phyloP scores from a whole-genome alignment of 139 green algal species.

The Eudorina sp. region DNA sequence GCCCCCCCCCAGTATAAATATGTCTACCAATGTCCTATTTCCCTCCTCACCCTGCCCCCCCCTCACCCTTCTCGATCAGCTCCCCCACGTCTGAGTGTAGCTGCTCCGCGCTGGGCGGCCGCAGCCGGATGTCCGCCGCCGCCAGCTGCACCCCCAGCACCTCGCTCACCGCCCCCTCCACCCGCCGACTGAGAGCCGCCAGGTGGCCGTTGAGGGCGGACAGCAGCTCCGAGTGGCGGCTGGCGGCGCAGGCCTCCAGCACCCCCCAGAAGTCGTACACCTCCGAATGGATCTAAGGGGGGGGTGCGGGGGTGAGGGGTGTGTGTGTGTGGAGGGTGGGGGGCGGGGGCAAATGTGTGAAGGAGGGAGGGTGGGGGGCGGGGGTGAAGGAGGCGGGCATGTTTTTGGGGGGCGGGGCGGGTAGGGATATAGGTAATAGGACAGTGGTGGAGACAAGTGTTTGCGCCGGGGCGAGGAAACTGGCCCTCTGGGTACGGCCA shows the following conservation, averaged over 20 bases:
- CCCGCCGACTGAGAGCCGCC: slow-evolving; percentile 52
- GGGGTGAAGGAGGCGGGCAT: too few relatives aligned
- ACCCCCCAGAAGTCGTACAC: slow-evolving; percentile 77
- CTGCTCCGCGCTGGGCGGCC: slow-evolving; percentile 64
- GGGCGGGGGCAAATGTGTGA: too few relatives aligned
- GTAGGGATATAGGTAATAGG: too few relatives aligned
- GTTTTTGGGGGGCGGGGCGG: too few relatives aligned
- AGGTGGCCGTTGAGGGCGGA: slow-evolving; percentile 72
- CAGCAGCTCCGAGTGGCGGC: slow-evolving; percentile 71
- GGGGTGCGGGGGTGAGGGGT: too few relatives aligned
- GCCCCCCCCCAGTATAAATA: too few relatives aligned
- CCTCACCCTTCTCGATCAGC: slow-evolving; percentile 70
- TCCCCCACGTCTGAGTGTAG: slow-evolving; percentile 78
- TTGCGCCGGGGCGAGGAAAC: too few relatives aligned
- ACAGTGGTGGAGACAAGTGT: too few relatives aligned
- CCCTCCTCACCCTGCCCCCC: not conserved
- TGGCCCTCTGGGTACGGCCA: too few relatives aligned
- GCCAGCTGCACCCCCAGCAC: slow-evolving; percentile 65
- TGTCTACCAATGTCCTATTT: too few relatives aligned
- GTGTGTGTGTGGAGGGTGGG: too few relatives aligned
- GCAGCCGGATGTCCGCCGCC: slow-evolving; percentile 66
- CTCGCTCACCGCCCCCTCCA: slow-evolving; percentile 69
- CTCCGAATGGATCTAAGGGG: slow-evolving; percentile 76
- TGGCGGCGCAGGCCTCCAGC: slow-evolving; percentile 77
- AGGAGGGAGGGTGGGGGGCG: too few relatives aligned